Percentiles rank a stretch among this genome's conserved stretches.
Evolutionary conservation across 805 yeast genomes (phyloP).

Genomic region (Schizosaccharomyces cryophilus): DNA sequence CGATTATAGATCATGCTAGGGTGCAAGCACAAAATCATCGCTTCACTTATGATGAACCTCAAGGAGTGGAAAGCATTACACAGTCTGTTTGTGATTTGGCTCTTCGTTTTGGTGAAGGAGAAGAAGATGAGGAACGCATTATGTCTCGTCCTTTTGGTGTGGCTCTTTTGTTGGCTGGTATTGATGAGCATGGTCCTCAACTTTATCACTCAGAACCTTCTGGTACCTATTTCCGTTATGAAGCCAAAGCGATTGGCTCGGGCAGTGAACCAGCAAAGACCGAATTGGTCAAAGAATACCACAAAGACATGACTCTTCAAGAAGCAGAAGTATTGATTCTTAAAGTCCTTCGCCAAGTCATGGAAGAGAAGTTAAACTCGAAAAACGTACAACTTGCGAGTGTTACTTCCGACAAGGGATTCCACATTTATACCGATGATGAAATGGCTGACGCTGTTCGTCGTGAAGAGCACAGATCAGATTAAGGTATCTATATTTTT

Average conservation of each 20-base stretch:
- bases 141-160: conserved; percentile 99
- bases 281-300: conserved; percentile 89
- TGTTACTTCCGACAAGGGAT: conserved; percentile 69
- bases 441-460: conserved; percentile 64
- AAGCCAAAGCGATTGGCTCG: conserved; percentile 96
- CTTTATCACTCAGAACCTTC: conserved; percentile 95
- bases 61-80: conserved; percentile 77
- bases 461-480: conserved; percentile 21
- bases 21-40: conserved; percentile 57
- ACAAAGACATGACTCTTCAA: conserved; percentile 59
- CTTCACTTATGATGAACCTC: conserved; percentile 74
- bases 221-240: conserved; percentile 91
- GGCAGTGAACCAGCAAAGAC: conserved; percentile 99
- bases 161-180: conserved; percentile 84
- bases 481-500: conserved; percentile 10
- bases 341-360: conserved; percentile 82
- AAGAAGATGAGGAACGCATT: conserved; percentile 76
- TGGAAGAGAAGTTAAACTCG: conserved; percentile 95
- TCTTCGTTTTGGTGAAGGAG: conserved; percentile 88
- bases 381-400: conserved; percentile 87
- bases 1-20: conserved; percentile 96
- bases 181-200: conserved; percentile 90
- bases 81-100: conserved; percentile 96
- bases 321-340: conserved; percentile 82
- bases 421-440: conserved; percentile 58